Evolutionary conservation across 805 yeast species (phyloP).

Genomic region (Candida nemodendra): DNA sequence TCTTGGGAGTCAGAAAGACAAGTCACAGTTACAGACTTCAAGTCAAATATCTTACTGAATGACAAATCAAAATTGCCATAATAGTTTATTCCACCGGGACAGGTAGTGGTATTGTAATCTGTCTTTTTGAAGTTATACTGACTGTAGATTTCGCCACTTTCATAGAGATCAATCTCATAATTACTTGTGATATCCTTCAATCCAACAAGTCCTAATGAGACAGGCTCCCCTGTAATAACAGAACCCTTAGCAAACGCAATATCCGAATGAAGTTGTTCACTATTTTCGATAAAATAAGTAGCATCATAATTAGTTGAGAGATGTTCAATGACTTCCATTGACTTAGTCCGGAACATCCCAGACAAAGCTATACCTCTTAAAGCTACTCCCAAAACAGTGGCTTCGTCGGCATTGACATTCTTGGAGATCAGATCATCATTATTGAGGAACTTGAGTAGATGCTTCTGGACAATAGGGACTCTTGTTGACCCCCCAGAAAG

Average conservation of each 20-base stretch:
- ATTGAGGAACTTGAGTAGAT: constrained; percentile 52
- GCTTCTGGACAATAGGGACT: constrained; percentile 80
- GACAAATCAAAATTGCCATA: constrained; percentile 22
- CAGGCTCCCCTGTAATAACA: constrained; percentile 29
- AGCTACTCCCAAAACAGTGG: constrained; percentile 89
- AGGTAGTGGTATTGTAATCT: constrained; percentile 33
- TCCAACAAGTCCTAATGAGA: constrained; percentile 38
- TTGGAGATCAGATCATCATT: constrained; percentile 60
- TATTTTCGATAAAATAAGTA: constrained; percentile 16
- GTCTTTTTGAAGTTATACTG: constrained; percentile 10
- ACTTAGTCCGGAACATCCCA: constrained; percentile 63
- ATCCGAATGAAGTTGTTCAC: constrained; percentile 27
- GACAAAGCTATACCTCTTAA: constrained; percentile 74
- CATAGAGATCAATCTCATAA: constrained; percentile 37
- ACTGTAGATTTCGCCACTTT: constrained; percentile 22
- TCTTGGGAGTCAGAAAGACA: constrained; percentile 20
- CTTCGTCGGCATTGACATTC: constrained; percentile 93
- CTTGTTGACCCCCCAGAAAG: constrained; percentile 90
- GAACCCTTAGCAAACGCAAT: constrained; percentile 50
- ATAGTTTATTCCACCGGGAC: constrained; percentile 38
- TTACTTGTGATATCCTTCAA: constrained; percentile 29
- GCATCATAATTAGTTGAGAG: constrained; percentile 49
- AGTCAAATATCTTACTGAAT: constrained; percentile 41
- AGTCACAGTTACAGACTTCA: constrained; percentile 42
- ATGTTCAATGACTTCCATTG: constrained; percentile 58